Conservation (phyloP, 2,329 filamentous ascomycete species). For the Blastomyces parvus region DNA sequence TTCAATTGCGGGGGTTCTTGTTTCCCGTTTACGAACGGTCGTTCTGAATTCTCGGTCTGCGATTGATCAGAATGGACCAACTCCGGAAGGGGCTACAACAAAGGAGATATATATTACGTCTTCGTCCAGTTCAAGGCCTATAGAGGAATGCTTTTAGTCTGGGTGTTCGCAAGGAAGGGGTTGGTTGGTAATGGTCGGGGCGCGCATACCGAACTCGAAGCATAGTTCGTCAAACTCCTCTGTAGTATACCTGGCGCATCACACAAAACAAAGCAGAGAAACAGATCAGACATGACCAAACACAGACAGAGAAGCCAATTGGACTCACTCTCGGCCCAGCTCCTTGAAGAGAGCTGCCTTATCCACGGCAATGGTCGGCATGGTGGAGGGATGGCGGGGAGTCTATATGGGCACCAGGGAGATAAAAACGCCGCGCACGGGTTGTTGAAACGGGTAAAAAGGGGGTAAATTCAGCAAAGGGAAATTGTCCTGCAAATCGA, state of each 20-base stretch:
- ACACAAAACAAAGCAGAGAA: conserved; percentile 3
- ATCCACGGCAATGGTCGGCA: conserved; percentile 96
- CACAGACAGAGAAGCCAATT: conserved; percentile 19
- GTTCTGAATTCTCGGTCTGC: conserved; percentile 60
- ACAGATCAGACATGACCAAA: conserved; percentile 11
- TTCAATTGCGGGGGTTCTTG: conserved; percentile 89
- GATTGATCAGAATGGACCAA: conserved; percentile 20
- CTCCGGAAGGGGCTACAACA: conserved; percentile 19
- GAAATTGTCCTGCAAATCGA: neutral
- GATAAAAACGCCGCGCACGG: too few relatives aligned
- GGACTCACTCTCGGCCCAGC: conserved; percentile 70
- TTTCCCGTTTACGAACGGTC: conserved; percentile 64
- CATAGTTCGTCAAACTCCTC: conserved; percentile 95
- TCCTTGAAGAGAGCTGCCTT: conserved; percentile 93
- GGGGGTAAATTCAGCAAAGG: neutral
- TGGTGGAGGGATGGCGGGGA: conserved; percentile 39
- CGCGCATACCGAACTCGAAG: conserved; percentile 72
- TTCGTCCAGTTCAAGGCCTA: conserved; percentile 86
- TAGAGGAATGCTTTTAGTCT: conserved; percentile 15
- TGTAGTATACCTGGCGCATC: conserved; percentile 61
- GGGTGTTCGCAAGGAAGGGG: conserved; percentile 14
- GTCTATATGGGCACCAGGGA: neutral
- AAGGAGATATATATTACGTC: conserved; percentile 45
- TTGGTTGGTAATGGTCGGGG: neutral
- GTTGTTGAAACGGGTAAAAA: neutral